Conservation (phyloP, 768 basidiomycete genomes). For the Lactarius vividus region DNA sequence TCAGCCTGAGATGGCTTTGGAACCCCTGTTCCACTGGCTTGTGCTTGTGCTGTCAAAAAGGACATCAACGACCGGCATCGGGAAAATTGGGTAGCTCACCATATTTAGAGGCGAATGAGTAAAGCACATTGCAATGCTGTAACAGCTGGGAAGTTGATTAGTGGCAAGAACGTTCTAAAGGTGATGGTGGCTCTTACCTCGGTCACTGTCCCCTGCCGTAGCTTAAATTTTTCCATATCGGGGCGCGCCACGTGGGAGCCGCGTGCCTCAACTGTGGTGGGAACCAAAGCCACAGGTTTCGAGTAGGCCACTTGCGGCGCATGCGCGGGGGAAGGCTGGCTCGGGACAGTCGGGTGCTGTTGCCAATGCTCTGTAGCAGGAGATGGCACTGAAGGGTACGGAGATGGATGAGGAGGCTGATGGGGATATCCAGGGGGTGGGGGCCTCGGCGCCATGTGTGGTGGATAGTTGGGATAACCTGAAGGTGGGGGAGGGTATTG, state of each 20-base stretch:
- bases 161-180: slow-evolving; percentile 10
- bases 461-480: slow-evolving; percentile 35
- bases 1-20: slow-evolving; percentile 53
- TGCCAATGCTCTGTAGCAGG: slow-evolving; percentile 27
- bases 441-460: slow-evolving; percentile 26
- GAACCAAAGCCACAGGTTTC: slow-evolving; percentile 25
- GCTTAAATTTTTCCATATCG: slow-evolving; percentile 27
- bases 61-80: slow-evolving; percentile 1
- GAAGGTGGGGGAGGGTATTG: slow-evolving; percentile 41
- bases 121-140: slow-evolving; percentile 58
- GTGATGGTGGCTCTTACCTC: slow-evolving; percentile 23
- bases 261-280: slow-evolving; percentile 25
- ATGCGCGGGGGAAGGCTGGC: slow-evolving; percentile 20
- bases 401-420: slow-evolving; percentile 30
- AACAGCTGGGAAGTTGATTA: slow-evolving; percentile 44
- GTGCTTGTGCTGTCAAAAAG: slow-evolving; percentile 34
- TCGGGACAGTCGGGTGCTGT: slow-evolving; percentile 24
- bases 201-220: slow-evolving; percentile 26
- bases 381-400: slow-evolving; percentile 26
- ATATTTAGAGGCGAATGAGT: slow-evolving; percentile 64
- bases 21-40: slow-evolving; percentile 44
- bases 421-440: slow-evolving; percentile 29
- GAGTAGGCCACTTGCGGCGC: slow-evolving; percentile 21
- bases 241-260: slow-evolving; percentile 22
- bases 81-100: slow-evolving; percentile 41